Base-by-base conservation (phyloP, 768 basidiomycete species). In the Melanogaster broomeanus region DNA sequence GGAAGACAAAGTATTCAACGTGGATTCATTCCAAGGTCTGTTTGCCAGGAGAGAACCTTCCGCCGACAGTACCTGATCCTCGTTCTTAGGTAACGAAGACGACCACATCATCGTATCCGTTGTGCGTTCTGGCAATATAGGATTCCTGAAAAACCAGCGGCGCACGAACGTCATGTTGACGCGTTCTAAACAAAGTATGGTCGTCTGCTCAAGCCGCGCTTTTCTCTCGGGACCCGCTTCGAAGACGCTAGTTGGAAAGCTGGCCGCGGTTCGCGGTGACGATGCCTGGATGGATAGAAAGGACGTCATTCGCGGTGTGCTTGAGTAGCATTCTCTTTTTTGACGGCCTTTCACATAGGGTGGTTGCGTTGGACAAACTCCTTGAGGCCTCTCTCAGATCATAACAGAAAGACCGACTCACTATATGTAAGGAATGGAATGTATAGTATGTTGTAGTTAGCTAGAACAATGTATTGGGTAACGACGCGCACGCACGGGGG, bases 101-200 rank as follows among this genome's bases (percentile, higher is more conserved):
- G 83, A 92, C 42, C 77, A 79, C 39, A 83, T 91, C 47, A 78
- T 91, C 46, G 69, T 91, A 30, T 90, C 88, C 6, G 58, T 87
- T 6, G 87, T 89, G 8, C 76, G 87, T 19, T 75, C 87, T 1
- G 55, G 67, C 6, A 71, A 66, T 15, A 66, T 80, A 18, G 90
- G 91, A 12, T 93, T 93, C 57, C 71, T 93, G 21, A 69, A 63
- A 13, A 83, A 81, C 57, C 49, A 76, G 6, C 76, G 84, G 10
- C 77, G 90, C 6, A 87, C 84, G 42, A 93, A 93, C 79, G 90
- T 93, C 39, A 90, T 93, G 89, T 76, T 92, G 28, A 87, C 85
- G 28, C 79, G 89, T 19, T 90, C 85, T 73, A 85, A 85, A 64
- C 64, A 67, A 42, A 82, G 81, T 31, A 92, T 93, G 88, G 82